Evolutionary conservation across 2,329 filamentous ascomycete genomes (phyloP).

Genomic region (Colletotrichum phormii): DNA sequence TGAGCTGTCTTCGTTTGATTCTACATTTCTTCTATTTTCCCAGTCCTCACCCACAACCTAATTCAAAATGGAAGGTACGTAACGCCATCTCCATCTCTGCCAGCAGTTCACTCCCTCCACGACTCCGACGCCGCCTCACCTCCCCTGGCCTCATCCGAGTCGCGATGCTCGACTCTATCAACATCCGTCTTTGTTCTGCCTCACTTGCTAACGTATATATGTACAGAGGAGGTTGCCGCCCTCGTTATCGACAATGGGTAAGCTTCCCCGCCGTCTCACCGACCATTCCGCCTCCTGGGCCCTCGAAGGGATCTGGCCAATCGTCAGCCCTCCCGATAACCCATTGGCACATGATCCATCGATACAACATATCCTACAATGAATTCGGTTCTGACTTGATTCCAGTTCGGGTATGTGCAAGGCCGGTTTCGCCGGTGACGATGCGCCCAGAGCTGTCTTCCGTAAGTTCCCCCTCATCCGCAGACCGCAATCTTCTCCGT

Average conservation of each 20-base stretch:
- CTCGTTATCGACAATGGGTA: conserved; percentile 99
- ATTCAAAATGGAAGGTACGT: conserved; percentile 41
- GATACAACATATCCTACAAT: conserved; percentile 18
- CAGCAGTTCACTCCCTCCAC: conserved; percentile 13
- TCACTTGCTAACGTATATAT: conserved; percentile 55
- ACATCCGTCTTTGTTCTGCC: background rate
- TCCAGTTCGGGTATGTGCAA: conserved; percentile 99
- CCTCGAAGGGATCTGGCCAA: conserved; percentile 12
- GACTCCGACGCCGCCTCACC: background rate
- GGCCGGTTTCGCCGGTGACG: conserved; percentile 99
- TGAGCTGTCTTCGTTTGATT: conserved; percentile 35
- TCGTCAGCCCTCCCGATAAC: conserved; percentile 23
- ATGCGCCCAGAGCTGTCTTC: conserved; percentile 99
- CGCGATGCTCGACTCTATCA: conserved; percentile 28
- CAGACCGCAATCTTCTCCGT: conserved; percentile 23
- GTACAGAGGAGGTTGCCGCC: conserved; percentile 98
- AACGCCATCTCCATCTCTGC: conserved; percentile 34
- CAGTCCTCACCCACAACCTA: conserved; percentile 37
- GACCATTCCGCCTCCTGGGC: conserved; percentile 43
- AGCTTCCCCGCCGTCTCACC: conserved; percentile 64
- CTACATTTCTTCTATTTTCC: conserved; percentile 24
- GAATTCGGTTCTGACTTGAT: conserved; percentile 50
- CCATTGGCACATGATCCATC: conserved; percentile 28
- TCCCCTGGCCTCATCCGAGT: conserved; percentile 4
- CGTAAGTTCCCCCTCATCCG: conserved; percentile 77